These are phyloP conservation scores for Cryptococcus amylolentus DNA, from an alignment of 1,284 basidiomycete genomes.

Conservation along the genomic window DNA sequence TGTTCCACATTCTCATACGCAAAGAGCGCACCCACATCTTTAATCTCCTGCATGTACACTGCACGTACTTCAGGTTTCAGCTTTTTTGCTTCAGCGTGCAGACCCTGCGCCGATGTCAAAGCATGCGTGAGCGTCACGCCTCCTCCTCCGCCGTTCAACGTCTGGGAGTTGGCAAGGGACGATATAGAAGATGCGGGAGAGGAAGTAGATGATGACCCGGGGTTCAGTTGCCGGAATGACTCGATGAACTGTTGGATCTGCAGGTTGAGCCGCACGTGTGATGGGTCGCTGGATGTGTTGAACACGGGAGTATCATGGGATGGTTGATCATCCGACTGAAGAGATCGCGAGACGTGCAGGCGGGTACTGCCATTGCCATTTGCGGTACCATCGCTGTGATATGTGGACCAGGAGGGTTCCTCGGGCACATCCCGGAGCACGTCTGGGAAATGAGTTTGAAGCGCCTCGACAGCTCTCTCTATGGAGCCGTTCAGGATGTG, in stretches of 20 bases:
- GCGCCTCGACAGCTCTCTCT: conserved; percentile 29
- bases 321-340: background rate
- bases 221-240: conserved; percentile 22
- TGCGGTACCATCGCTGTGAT: background rate
- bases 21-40: conserved; percentile 46
- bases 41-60: conserved; percentile 44
- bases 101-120: conserved; percentile 33
- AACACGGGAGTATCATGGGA: conserved; percentile 28
- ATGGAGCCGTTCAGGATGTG: conserved; percentile 41
- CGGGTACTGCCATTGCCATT: too few relatives aligned
- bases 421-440: conserved; percentile 18
- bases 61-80: conserved; percentile 35
- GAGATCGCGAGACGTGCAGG: background rate
- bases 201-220: conserved; percentile 25
- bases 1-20: conserved; percentile 47
- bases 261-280: conserved; percentile 44
- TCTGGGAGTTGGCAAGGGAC: conserved; percentile 20
- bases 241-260: conserved; percentile 47
- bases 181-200: conserved; percentile 28
- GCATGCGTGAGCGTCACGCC: conserved; percentile 25
- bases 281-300: conserved; percentile 23
- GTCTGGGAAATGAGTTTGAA: conserved; percentile 37
- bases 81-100: conserved; percentile 40
- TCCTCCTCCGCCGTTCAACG: background rate
- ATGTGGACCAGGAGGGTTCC: too few relatives aligned